A percentile compares a stretch with the other conserved stretches of the same genome.
These are phyloP conservation scores for Heritiera fomes DNA, from an alignment of 345 rosid genomes.

Conservation along the genomic window DNA sequence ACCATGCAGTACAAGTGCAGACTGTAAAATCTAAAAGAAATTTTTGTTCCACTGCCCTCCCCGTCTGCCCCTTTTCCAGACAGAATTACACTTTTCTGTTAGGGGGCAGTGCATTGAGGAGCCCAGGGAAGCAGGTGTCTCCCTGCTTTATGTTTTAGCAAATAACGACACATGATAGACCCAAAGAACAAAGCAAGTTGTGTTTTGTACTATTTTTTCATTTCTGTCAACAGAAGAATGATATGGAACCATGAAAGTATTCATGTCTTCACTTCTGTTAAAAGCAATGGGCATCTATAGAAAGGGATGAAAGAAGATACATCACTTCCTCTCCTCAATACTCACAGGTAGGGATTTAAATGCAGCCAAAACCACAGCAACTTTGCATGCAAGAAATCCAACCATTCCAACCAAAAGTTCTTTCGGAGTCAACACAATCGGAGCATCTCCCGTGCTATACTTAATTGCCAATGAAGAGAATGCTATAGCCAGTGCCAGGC, in stretches of 20 bases:
- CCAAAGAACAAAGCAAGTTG: background rate
- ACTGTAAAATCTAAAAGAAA: too few relatives aligned
- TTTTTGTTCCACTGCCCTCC: too few relatives aligned
- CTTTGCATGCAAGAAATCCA: conserved; percentile 86
- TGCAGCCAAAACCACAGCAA: conserved; percentile 78
- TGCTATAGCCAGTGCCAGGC: conserved; percentile 51
- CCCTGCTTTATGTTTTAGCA: too few relatives aligned
- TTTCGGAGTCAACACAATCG: conserved; percentile 45
- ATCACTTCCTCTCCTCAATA: conserved; percentile 37
- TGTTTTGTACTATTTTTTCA: background rate
- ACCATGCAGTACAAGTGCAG: too few relatives aligned
- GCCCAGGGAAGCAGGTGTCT: too few relatives aligned
- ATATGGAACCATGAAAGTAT: background rate
- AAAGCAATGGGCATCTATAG: background rate
- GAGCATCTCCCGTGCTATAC: conserved; percentile 40
- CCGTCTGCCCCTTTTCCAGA: too few relatives aligned
- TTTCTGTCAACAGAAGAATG: background rate
- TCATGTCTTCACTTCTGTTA: background rate
- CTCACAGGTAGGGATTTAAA: conserved; percentile 53
- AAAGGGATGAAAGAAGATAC: background rate
- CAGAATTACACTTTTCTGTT: too few relatives aligned
- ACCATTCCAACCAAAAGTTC: conserved; percentile 75
- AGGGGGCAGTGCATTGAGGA: too few relatives aligned
- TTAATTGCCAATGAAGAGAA: conserved; percentile 41
- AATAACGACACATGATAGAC: background rate